Conservation (phyloP, 23 red algal genomes). For the Gracilaria caudata region DNA sequence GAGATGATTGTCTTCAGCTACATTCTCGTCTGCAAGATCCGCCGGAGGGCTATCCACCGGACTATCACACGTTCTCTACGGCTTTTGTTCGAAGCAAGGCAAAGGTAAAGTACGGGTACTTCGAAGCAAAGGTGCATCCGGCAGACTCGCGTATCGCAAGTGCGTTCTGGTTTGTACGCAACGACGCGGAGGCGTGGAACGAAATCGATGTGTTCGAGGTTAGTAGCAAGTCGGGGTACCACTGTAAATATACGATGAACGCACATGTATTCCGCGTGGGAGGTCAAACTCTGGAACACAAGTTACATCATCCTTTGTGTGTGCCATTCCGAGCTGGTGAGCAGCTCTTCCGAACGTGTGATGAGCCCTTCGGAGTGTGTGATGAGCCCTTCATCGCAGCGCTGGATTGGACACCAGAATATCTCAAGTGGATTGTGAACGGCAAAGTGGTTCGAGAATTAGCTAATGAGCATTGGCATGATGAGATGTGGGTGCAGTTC, state of each 20-base stretch:
- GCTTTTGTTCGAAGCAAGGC: slow-evolving; percentile 55
- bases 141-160: slow-evolving; percentile 21
- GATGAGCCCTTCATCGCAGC: slow-evolving; percentile 16
- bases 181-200: slow-evolving; percentile 44
- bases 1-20: slow-evolving; percentile 15
- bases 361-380: slow-evolving; percentile 14
- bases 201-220: slow-evolving; percentile 71
- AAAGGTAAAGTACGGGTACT: slow-evolving; percentile 44
- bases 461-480: slow-evolving; percentile 49
- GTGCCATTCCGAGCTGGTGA: no score
- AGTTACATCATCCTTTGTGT: not conserved
- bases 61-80: slow-evolving; percentile 55
- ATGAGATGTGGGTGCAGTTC: slow-evolving; percentile 58
- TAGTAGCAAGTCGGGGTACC: slow-evolving; percentile 4
- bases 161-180: slow-evolving; percentile 60
- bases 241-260: slow-evolving; percentile 49
- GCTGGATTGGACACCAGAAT: slow-evolving; percentile 35
- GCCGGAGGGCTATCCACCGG: slow-evolving; percentile 7
- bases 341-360: not conserved
- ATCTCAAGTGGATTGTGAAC: slow-evolving; percentile 43
- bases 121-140: slow-evolving; percentile 45
- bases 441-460: slow-evolving; percentile 41
- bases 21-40: slow-evolving; percentile 19
- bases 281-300: not conserved
- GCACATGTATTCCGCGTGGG: slow-evolving; percentile 50